phyloP scores from a whole-genome alignment of 2,329 filamentous ascomycete species.

The Taxawa tesnikishii region DNA sequence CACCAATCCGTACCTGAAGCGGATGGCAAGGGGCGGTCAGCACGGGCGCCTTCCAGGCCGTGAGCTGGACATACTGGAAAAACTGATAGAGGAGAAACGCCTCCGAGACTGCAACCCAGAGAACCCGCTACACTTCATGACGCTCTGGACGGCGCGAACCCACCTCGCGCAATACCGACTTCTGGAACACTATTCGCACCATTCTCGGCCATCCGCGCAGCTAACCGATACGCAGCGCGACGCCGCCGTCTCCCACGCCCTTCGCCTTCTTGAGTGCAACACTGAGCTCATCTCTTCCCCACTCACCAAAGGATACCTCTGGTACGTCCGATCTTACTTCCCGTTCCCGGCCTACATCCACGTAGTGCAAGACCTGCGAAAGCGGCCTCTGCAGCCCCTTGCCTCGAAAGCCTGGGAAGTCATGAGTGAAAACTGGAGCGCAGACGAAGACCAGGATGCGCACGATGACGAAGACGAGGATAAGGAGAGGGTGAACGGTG shows the following conservation, averaged over 20 bases:
- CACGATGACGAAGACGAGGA: slow-evolving; percentile 4
- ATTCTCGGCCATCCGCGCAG: slow-evolving; percentile 8
- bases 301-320: slow-evolving; percentile 27
- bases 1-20: slow-evolving; percentile 26
- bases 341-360: slow-evolving; percentile 38
- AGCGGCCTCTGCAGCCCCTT: slow-evolving; percentile 21
- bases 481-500: too few species aligned
- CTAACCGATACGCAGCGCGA: slow-evolving; percentile 15
- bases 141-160: slow-evolving; percentile 31
- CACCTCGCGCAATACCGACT: slow-evolving; percentile 38
- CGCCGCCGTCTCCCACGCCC: slow-evolving; percentile 18
- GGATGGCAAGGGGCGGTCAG: slow-evolving; percentile 11
- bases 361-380: slow-evolving; percentile 29
- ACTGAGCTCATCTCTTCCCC: slow-evolving; percentile 31
- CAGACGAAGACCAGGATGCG: slow-evolving; percentile 22
- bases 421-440: slow-evolving; percentile 36
- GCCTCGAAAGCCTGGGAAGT: slow-evolving; percentile 28
- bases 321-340: slow-evolving; percentile 32
- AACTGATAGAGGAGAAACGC: slow-evolving; percentile 33
- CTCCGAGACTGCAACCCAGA: slow-evolving; percentile 27
- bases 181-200: slow-evolving; percentile 26
- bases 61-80: slow-evolving; percentile 25
- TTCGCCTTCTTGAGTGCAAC: slow-evolving; percentile 33
- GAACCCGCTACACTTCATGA: slow-evolving; percentile 35
- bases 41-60: slow-evolving; percentile 1